Evolutionary conservation across 164 flowering plant species (phyloP).

Genomic region (Berberis thunbergii): DNA sequence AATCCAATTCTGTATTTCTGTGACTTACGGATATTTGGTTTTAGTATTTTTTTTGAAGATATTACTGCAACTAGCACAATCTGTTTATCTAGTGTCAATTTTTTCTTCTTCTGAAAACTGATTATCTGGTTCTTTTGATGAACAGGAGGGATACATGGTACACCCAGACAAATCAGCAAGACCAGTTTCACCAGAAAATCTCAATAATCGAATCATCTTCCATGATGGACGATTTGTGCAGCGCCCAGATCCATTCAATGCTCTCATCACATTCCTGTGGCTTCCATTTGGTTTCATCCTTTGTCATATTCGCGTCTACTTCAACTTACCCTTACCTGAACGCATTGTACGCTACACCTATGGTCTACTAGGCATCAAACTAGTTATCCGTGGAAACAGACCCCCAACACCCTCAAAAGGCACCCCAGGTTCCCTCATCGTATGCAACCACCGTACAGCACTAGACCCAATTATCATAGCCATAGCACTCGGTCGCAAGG

Average conservation of each 20-base stretch:
- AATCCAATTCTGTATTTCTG: too few relatives aligned
- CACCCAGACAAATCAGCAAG: constrained; percentile 35
- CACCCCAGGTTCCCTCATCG: constrained; percentile 64
- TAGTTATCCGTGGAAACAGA: constrained; percentile 53
- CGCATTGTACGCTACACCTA: constrained; percentile 65
- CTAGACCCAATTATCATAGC: constrained; percentile 82
- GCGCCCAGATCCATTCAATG: constrained; percentile 60
- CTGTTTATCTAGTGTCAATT: too few relatives aligned
- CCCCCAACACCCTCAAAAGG: constrained; percentile 64
- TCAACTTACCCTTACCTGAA: constrained; percentile 80
- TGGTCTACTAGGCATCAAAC: constrained; percentile 59
- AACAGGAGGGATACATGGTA: constrained; percentile 88
- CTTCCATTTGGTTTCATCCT: constrained; percentile 76
- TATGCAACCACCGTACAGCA: constrained; percentile 79
- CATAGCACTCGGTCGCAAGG: constrained; percentile 73
- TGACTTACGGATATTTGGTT: too few relatives aligned
- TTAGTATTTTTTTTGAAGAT: too few relatives aligned
- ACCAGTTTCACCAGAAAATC: constrained; percentile 43
- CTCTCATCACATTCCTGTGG: constrained; percentile 65
- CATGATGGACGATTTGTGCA: constrained; percentile 86
- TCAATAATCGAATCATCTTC: constrained; percentile 63
- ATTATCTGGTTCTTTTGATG: not conserved
- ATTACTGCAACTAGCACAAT: too few relatives aligned
- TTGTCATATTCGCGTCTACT: constrained; percentile 59
- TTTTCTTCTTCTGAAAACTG: too few relatives aligned